Evolutionary conservation across 352 stramenopile species (phyloP), one percentile per base, ranked within the genome.

Genomic region (Pythium brachiatum): DNA sequence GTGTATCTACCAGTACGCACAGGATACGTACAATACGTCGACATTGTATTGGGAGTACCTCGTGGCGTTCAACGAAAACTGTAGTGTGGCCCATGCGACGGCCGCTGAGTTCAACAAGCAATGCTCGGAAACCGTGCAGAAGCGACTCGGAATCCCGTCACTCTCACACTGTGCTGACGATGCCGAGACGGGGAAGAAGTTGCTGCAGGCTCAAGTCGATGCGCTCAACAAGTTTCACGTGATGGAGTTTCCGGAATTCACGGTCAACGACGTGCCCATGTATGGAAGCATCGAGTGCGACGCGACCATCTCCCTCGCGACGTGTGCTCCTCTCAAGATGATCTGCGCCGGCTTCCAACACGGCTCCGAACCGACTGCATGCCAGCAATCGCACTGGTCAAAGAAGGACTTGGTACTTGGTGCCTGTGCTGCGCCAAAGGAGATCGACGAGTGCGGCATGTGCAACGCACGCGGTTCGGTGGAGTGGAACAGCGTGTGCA

Each of bases 31-130:
- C 12, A 67, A 73, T 48, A 47, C 25, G 16, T 69, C 57, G 20
- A 27, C 31, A n/a, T 21, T 71, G 7, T 72, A 72, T 27, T 73
- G 59, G 57, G 68, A 70, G 2, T 74, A 74, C 31, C 41, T 76
- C 2, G 32, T 38, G 1, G 52, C 26, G 7, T 73, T 73, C 56
- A 60, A 75, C 44, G 27, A 39, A 12, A 44, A 58, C 13, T 75
- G 71, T 48, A 75, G 60, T 32, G 50, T 60, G 0, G 23, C 44
- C 3, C 16, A 66, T 7, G 53, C 64, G 12, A 66, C 67, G 0
- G 16, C 52, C 3, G 27, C 26, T 18, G 43, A 64, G 0, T 69
- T 73, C 34, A 67, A 64, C 25, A 53, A 47, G 7, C 27, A 27
- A 18, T 62, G 57, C 21, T 75, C 59, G 9, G 36, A 59, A 27